Percentiles rank a stretch among this genome's conserved stretches.
phyloP scores from a whole-genome alignment of 805 yeast species.

The Grigorovia yakushimaensis region DNA sequence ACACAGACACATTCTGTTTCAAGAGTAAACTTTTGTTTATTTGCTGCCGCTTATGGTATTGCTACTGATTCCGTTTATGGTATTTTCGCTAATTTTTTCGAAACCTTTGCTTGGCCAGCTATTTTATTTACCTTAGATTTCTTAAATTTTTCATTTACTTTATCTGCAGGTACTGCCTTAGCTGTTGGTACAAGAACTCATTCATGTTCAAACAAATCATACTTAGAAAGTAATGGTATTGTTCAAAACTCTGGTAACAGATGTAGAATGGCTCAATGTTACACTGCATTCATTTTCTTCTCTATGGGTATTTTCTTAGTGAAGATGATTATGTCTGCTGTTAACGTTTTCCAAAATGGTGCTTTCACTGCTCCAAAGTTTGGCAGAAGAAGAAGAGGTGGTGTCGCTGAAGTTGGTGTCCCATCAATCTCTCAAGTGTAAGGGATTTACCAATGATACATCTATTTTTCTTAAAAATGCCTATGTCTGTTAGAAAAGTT shows the following conservation, averaged over 20 bases:
- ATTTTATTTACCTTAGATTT: slow-evolving; percentile 68
- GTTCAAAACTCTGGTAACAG: slow-evolving; percentile 70
- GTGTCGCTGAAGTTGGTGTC: slow-evolving; percentile 45
- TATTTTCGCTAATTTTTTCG: slow-evolving; percentile 61
- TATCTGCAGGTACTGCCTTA: slow-evolving; percentile 88
- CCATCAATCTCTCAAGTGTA: slow-evolving; percentile 87
- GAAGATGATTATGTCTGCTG: slow-evolving; percentile 36
- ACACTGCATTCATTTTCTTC: slow-evolving; percentile 75
- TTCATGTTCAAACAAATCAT: slow-evolving; percentile 65
- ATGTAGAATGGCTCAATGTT: slow-evolving; percentile 92
- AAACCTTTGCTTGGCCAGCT: slow-evolving; percentile 75
- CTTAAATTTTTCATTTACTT: slow-evolving; percentile 82
- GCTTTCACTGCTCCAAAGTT: slow-evolving; percentile 18
- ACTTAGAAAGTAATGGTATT: slow-evolving; percentile 56
- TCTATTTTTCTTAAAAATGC: not conserved
- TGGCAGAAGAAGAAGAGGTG: slow-evolving; percentile 30
- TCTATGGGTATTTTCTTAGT: slow-evolving; percentile 67
- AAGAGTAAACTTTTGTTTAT: slow-evolving; percentile 82
- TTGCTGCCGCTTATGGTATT: slow-evolving; percentile 79
- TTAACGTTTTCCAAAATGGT: slow-evolving; percentile 16
- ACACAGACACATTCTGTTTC: slow-evolving; percentile 47
- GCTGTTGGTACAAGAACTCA: slow-evolving; percentile 85
- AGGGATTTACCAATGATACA: slow-evolving; percentile 9
- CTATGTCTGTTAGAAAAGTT: no score
- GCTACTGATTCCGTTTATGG: slow-evolving; percentile 77